phyloP scores from a whole-genome alignment of 176 grass and related monocot genomes.

The Phoenix roebelenii region DNA sequence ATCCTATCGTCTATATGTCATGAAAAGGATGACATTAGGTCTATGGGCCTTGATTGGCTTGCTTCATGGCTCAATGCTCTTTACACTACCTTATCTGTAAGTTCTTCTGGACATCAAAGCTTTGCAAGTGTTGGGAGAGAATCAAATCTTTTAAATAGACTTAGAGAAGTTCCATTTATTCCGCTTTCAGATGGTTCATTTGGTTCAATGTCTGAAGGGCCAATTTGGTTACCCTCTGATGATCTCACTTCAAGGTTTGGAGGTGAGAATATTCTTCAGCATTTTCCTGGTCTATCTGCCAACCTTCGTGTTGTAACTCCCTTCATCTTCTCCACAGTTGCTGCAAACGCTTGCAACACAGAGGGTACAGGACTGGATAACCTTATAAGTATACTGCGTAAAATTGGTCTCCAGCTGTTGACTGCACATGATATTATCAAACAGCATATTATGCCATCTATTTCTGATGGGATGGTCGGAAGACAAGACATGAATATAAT shows the following conservation, averaged over 20 bases:
- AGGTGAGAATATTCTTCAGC: conserved; percentile 36
- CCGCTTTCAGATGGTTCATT: conserved; percentile 85
- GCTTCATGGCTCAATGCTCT: conserved; percentile 73
- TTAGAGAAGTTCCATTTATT: conserved; percentile 74
- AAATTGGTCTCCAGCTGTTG: conserved; percentile 60
- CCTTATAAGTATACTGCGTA: conserved; percentile 53
- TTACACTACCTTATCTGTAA: conserved; percentile 33
- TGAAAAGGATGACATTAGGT: conserved; percentile 44
- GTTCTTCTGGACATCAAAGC: conserved; percentile 35
- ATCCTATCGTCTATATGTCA: conserved; percentile 60
- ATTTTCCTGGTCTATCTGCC: conserved; percentile 58
- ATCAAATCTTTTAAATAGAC: conserved; percentile 43
- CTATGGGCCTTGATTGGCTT: conserved; percentile 69
- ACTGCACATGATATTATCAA: conserved; percentile 86
- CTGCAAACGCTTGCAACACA: conserved; percentile 37
- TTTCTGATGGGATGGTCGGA: conserved; percentile 31
- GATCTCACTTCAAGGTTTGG: conserved; percentile 36
- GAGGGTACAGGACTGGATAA: conserved; percentile 56
- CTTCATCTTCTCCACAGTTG: conserved; percentile 39
- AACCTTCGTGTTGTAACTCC: conserved; percentile 64
- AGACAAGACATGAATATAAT: conserved; percentile 31
- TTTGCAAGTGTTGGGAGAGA: conserved; percentile 30
- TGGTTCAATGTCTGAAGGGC: conserved; percentile 64
- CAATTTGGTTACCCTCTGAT: conserved; percentile 88
- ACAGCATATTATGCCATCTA: conserved; percentile 58